phyloP scores from a whole-genome alignment of 495 filamentous ascomycete species.

The Symbiotaphrina buchneri region DNA sequence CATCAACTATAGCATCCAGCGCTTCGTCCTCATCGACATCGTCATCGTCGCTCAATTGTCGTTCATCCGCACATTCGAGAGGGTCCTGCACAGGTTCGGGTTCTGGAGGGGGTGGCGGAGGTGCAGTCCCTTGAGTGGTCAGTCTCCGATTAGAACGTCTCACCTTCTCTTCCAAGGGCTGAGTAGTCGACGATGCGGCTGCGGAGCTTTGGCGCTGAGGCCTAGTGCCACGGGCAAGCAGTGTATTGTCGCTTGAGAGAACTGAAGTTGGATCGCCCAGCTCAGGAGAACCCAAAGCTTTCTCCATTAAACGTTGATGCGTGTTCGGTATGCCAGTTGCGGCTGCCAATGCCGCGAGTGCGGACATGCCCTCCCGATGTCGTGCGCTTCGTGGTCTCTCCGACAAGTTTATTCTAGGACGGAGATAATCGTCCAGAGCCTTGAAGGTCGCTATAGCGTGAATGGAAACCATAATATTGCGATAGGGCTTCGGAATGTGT shows the following conservation, averaged over 20 bases:
- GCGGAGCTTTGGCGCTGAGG: no score
- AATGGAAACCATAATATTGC: slow-evolving; percentile 92
- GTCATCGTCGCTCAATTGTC: slow-evolving; percentile 57
- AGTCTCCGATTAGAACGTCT: slow-evolving; percentile 33
- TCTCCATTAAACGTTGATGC: slow-evolving; percentile 12
- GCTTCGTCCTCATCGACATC: slow-evolving; percentile 43
- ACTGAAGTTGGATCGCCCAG: no score
- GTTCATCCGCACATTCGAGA: slow-evolving; percentile 88
- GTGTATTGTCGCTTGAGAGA: no score
- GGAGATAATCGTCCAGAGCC: slow-evolving; percentile 84
- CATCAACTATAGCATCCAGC: slow-evolving; percentile 71
- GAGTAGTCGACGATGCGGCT: neutral
- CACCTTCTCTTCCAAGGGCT: slow-evolving; percentile 10
- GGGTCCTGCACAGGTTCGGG: slow-evolving; percentile 21
- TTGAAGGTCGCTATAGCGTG: slow-evolving; percentile 98
- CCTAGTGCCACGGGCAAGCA: no score
- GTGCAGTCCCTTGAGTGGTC: slow-evolving; percentile 18
- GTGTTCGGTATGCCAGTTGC: slow-evolving; percentile 25
- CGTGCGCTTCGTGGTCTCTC: slow-evolving; percentile 55
- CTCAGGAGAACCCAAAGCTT: no score
- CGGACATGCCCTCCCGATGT: slow-evolving; percentile 39
- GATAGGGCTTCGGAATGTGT: slow-evolving; percentile 63
- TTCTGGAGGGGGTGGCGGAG: slow-evolving; percentile 24
- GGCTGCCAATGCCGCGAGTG: slow-evolving; percentile 60
- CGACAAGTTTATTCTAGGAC: slow-evolving; percentile 65